Base-by-base conservation (phyloP, 2,329 filamentous ascomycete genomes). In the Aspergillus ruber region DNA sequence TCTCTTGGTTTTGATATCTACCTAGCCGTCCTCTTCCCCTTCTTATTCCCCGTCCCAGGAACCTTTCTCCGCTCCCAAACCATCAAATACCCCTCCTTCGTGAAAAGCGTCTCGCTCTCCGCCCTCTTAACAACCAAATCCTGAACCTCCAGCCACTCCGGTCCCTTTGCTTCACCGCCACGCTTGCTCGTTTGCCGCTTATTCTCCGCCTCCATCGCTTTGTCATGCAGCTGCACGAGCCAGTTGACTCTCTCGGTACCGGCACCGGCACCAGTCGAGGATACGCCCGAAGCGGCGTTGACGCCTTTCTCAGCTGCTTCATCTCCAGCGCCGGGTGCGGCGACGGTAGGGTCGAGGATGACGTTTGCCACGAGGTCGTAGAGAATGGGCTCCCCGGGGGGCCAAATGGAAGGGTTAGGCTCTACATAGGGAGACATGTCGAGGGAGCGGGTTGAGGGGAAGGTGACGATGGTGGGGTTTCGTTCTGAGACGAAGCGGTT, bases 361-460 rank as follows among this genome's bases (percentile, higher is more conserved):
- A 98, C 86, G 69, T 98, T 98, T 47, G 91, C 90, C 5, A 96
- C 89, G 13, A 98, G 81, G 66, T 98, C 93, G 69, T 98, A 98
- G 75, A 86, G 84, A 56, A 97, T 88, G 1, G 91, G 90, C 65
- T 95, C 89, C 2, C 85, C 82, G 0, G 81, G 81, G 0, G 84
- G 79, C 66, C 85, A 82, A 33, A 85, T 65, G 4, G 76, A 70
- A 0, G 88, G 86, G 61, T 90, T 88, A 0, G 91, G 90, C 71
- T 97, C 89, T 10, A 95, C 89, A 61, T 93, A 97, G 0, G 90
- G 90, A 4, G 84, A 79, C 75, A 96, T 84, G 66, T 98, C 90
- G 7, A 98, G 81, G 38, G 85, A 82, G 63, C 85, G 80, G 4
- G 88, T 81, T 6, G 88, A 85, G 54, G 91, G 88, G 68, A 97